These are phyloP conservation scores for Maudiozyma turicensis DNA, from an alignment of 805 yeast genomes.

Conservation along the genomic window DNA sequence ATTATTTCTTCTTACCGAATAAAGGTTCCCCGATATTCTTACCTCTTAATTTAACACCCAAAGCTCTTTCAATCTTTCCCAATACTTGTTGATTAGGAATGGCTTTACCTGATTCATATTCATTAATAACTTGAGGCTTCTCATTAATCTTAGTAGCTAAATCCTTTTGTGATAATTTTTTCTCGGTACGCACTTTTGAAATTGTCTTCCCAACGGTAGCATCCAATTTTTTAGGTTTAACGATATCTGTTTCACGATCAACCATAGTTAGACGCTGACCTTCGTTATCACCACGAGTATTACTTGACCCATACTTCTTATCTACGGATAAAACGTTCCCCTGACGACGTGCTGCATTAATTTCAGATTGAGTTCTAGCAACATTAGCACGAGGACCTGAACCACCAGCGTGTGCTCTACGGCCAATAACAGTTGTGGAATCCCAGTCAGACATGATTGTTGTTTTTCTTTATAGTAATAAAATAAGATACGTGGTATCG, in stretches of 20 bases:
- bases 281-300: slow-evolving; percentile 64
- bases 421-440: slow-evolving; percentile 78
- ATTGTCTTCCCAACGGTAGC: slow-evolving; percentile 80
- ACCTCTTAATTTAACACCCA: slow-evolving; percentile 94
- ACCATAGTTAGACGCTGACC: slow-evolving; percentile 92
- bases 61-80: slow-evolving; percentile 84
- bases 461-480: background rate
- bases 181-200: slow-evolving; percentile 75
- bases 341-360: slow-evolving; percentile 89
- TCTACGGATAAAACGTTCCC: slow-evolving; percentile 87
- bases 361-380: slow-evolving; percentile 64
- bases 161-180: slow-evolving; percentile 88
- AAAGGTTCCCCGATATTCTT: slow-evolving; percentile 90
- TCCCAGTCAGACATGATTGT: slow-evolving; percentile 74
- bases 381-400: slow-evolving; percentile 81
- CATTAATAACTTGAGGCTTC: slow-evolving; percentile 90
- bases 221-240: slow-evolving; percentile 83
- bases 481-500: background rate
- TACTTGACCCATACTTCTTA: slow-evolving; percentile 72
- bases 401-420: slow-evolving; percentile 78
- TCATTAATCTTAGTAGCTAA: slow-evolving; percentile 92
- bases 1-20: slow-evolving; percentile 29
- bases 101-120: slow-evolving; percentile 95
- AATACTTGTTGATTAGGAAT: slow-evolving; percentile 92
- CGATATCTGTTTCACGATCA: slow-evolving; percentile 89